Evolutionary conservation across 164 flowering plant species (phyloP), one percentile per base, ranked within the genome.

Genomic region (Saururus chinensis): DNA sequence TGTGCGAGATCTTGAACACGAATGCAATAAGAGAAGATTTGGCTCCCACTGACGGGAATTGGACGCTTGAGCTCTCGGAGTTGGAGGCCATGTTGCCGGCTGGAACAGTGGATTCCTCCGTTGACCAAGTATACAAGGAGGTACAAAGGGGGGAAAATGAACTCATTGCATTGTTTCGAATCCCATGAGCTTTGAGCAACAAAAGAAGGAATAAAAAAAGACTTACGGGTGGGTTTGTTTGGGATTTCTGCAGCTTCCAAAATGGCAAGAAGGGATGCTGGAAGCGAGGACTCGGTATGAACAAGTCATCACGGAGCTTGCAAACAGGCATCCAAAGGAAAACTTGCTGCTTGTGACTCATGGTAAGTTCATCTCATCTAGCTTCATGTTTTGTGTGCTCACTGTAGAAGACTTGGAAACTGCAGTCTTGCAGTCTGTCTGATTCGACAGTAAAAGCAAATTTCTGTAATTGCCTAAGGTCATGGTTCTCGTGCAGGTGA

Each of bases 321-420:
- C 98, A 12, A 81, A 92, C 74, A 83, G 78, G 73, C 84, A 69
- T 64, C 96, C 92, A 19, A 52, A 72, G 1, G 91, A 89, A 54
- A 87, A 89, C 71, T 65, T 92, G 78, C 73, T 92, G 74, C 76
- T 92, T 55, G 86, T 92, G 30, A 82, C 96, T 0, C 98, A 89
- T 51, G 96, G 96, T 89, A 67, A 75, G 81, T 42, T 14, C 12
- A 17, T 20, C 6, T 59, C 19, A 10, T 14, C 62, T 37, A 25
- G 4, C 37, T 14, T 14, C n/a, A n/a, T n/a, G n/a, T n/a, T n/a
- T n/a, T n/a, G n/a, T n/a, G 6, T 30, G 37, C 37, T 2, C 37
- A 30, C 37, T 30, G 37, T 30, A 30, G 2, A 30, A 30, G 6
- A 30, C 37, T 30, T 30, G 37, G 37, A 30, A 30, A 30, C 37